These are phyloP conservation scores for Hemileia vastatrix DNA, from an alignment of 1,284 basidiomycete species.

Conservation along the genomic window DNA sequence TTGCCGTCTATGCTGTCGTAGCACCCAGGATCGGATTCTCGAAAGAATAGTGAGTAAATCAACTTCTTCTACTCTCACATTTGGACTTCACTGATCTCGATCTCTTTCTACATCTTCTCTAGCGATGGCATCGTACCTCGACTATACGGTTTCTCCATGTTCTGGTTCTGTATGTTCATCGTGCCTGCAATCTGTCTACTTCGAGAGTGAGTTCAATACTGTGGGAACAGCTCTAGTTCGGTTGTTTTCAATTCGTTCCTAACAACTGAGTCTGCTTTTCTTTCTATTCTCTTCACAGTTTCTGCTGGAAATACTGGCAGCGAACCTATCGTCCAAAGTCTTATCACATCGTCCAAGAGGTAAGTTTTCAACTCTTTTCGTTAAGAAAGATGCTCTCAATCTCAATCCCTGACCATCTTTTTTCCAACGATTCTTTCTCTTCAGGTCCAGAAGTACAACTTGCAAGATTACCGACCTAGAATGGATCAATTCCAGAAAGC, in stretches of 20 bases:
- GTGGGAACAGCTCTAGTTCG: constrained; percentile 37
- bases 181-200: constrained; percentile 74
- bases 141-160: constrained; percentile 73
- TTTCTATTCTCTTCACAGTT: neutral
- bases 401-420: neutral
- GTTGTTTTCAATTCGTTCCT: too few relatives aligned
- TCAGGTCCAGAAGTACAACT: constrained; percentile 79
- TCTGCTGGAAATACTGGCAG: too few relatives aligned
- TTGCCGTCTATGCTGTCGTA: constrained; percentile 79
- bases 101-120: too few relatives aligned
- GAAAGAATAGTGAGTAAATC: too few relatives aligned
- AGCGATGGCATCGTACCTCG: constrained; percentile 71
- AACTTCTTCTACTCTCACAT: too few relatives aligned
- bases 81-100: too few relatives aligned
- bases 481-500: constrained; percentile 67
- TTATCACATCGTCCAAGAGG: constrained; percentile 92
- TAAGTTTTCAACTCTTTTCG: neutral
- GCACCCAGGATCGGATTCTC: constrained; percentile 79
- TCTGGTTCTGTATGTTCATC: constrained; percentile 82
- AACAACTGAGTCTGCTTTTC: neutral
- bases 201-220: constrained; percentile 88
- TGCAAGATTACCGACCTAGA: constrained; percentile 89
- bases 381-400: neutral
- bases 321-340: constrained; percentile 79
- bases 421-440: neutral